A percentile compares a stretch with the other conserved stretches of the same genome.
These are phyloP conservation scores for Epichloe brachyelytri DNA, from an alignment of 2,329 filamentous ascomycete genomes.

Conservation along the genomic window DNA sequence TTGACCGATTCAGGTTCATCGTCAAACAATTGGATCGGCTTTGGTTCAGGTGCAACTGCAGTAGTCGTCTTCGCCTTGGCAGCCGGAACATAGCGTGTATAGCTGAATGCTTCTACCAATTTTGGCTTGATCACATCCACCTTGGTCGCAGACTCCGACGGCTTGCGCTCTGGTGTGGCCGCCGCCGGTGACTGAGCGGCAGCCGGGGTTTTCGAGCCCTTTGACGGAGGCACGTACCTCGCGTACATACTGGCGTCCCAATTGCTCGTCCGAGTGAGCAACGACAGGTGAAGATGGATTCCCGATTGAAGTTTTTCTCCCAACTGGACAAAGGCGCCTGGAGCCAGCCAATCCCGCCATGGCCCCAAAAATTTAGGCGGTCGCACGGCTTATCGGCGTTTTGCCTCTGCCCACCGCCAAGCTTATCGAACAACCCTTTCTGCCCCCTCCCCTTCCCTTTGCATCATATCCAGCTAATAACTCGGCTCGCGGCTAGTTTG, in stretches of 20 bases:
- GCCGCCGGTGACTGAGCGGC: conserved; percentile 4
- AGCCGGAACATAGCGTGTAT: conserved; percentile 30
- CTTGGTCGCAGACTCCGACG: background rate
- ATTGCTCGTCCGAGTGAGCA: background rate
- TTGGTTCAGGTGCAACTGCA: conserved; percentile 1
- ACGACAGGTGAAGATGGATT: background rate
- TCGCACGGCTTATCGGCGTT: conserved; percentile 21
- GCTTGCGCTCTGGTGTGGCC: background rate
- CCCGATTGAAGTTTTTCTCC: background rate
- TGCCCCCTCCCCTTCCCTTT: background rate
- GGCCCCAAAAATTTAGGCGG: conserved; percentile 23
- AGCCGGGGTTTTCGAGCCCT: conserved; percentile 10
- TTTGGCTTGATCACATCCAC: background rate
- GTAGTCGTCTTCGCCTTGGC: conserved; percentile 10
- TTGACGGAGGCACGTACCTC: conserved; percentile 27
- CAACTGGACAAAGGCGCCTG: background rate
- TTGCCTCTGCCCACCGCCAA: conserved; percentile 24
- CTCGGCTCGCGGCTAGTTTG: background rate
- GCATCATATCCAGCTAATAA: background rate
- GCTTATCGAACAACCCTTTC: conserved; percentile 14
- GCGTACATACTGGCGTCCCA: conserved; percentile 24
- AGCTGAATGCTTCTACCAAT: conserved; percentile 15
- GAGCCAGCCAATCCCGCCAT: conserved; percentile 8
- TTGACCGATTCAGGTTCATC: conserved; percentile 14
- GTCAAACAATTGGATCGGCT: conserved; percentile 16